phyloP scores from a whole-genome alignment of 75 land plant species.

The Gnetum montanum region DNA sequence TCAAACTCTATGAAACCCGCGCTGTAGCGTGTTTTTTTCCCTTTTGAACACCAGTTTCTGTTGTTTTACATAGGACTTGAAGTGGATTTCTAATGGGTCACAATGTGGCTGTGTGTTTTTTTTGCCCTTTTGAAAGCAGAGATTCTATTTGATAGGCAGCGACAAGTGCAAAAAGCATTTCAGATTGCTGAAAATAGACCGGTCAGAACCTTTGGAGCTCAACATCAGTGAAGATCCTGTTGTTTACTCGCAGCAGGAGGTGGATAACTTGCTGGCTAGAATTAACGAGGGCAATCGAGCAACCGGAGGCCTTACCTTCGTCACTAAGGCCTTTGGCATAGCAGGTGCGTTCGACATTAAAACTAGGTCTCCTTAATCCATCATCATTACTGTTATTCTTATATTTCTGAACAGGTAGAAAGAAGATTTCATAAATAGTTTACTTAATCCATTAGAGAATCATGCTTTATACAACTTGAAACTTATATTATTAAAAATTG shows the following conservation, averaged over 20 bases:
- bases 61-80: neutral
- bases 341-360: slow-evolving; percentile 40
- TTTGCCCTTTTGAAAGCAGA: slow-evolving; percentile 39
- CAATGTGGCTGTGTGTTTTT: neutral
- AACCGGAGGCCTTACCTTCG: slow-evolving; percentile 71
- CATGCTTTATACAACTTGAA: no score
- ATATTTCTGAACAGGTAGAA: neutral
- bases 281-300: slow-evolving; percentile 84
- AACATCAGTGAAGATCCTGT: slow-evolving; percentile 92
- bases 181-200: slow-evolving; percentile 89
- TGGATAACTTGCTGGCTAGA: slow-evolving; percentile 57
- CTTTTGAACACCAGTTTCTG: neutral
- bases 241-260: slow-evolving; percentile 68
- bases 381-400: neutral
- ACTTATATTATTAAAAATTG: neutral
- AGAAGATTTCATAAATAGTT: neutral
- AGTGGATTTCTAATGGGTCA: neutral
- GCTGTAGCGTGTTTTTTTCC: slow-evolving; percentile 31
- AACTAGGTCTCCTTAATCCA: neutral
- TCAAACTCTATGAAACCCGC: slow-evolving; percentile 83
- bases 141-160: slow-evolving; percentile 83
- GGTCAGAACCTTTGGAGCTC: slow-evolving; percentile 81
- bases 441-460: no score
- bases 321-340: slow-evolving; percentile 84
- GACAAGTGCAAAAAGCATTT: slow-evolving; percentile 60